Base-by-base conservation (phyloP, 495 filamentous ascomycete genomes). In the Echria macrotheca region DNA sequence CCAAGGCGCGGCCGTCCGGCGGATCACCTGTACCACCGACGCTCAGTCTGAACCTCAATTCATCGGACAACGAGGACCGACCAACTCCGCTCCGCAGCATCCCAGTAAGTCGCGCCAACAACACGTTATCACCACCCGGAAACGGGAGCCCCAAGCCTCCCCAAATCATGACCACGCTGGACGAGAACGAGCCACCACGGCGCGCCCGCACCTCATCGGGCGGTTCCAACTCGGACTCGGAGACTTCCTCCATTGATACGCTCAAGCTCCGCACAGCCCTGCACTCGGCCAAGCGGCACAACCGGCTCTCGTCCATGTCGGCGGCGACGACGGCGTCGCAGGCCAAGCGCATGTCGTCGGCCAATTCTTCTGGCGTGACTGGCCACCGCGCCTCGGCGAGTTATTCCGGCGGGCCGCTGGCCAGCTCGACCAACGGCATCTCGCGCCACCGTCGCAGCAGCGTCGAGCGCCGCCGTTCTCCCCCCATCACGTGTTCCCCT, bases 21-120 rank as follows among this genome's bases (percentile, higher is more conserved):
- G 81, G 78, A 49, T 88, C 87, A 24, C 84, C 85, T 4, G 65
- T 78, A 21, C 73, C 84, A 18, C 84, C 83, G 5, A 79, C 80
- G 0, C 70, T 85, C 19, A 72, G 79, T 8, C 69, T 88, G 26
- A 78, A 76, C 49, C 76, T 81, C 2, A 77, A 81, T 50, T 80
- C 77, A 31, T 82, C 86, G 15, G 72, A 71, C 38, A 81, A 78
- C 4, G 87, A 87, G 11, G 76, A 88, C 36, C 80, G 82, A 9
- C 72, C 84, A 19, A 82, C 65, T 8, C 70, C 73, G 1, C 52
- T 76, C 15, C 69, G 72, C 32, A 65, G 59, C 49, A 57, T 75
- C 18, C 64, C 67, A 32, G 57, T 69, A 33, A 64, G 68, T 31
- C 58, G 64, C 53, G 57, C 71, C 47, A 47, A 58, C 63, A 74